Conservation (phyloP, 148 eudicot species). For the Polygonum maritimum region DNA sequence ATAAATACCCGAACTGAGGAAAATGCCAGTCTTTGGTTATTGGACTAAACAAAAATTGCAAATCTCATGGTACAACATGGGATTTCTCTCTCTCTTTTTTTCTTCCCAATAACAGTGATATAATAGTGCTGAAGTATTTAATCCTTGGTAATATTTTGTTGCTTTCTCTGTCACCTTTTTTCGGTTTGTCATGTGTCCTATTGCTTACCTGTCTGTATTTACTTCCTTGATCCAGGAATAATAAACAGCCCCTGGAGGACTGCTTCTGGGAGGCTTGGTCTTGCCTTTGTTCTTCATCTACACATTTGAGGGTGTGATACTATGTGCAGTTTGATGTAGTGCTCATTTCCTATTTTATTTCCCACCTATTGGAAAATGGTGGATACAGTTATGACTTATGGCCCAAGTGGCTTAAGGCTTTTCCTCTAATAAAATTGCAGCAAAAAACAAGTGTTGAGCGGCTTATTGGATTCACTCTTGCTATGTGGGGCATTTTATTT, state of each 20-base stretch:
- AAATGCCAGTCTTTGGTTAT: neutral
- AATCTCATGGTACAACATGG: too few species aligned
- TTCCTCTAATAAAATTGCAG: conserved; percentile 36
- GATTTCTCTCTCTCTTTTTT: neutral
- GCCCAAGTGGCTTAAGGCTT: neutral
- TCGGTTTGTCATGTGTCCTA: neutral
- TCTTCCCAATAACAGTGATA: neutral
- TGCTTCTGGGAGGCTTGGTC: conserved; percentile 99
- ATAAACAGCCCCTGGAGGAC: conserved; percentile 64
- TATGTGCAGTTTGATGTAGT: conserved; percentile 11
- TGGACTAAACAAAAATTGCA: too few species aligned
- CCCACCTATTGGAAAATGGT: neutral
- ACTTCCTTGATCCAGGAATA: conserved; percentile 41
- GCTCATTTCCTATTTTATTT: neutral
- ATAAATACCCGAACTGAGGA: neutral
- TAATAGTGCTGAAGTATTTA: neutral
- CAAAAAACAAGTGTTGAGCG: conserved; percentile 73
- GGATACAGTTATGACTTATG: neutral
- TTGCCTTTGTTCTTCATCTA: conserved; percentile 71
- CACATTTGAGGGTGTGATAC: conserved; percentile 70
- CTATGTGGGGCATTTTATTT: conserved; percentile 96
- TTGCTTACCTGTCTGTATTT: conserved; percentile 1
- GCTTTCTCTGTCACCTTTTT: neutral
- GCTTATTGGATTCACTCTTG: conserved; percentile 84
- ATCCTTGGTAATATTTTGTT: neutral